Evolutionary conservation across 2,329 filamentous ascomycete genomes (phyloP), one percentile per base, ranked within the genome.

Genomic region (Ustulina deusta): DNA sequence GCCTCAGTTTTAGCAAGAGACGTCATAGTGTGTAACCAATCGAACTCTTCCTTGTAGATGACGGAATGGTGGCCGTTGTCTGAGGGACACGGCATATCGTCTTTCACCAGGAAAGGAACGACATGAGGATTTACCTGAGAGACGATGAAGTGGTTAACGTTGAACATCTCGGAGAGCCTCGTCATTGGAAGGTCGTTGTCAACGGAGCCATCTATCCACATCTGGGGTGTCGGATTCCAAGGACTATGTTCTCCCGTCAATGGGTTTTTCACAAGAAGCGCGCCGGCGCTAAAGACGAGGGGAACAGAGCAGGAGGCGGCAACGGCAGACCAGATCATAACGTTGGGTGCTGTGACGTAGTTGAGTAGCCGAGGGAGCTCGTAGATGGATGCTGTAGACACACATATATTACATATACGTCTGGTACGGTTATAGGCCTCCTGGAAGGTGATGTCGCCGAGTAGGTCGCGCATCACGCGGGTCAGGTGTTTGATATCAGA

Each of bases 61-160:
- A 75, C 71, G 32, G 74, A 66, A 42, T 73, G 66, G 55, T 78
- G 66, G 61, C 66, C 29, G 61, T 13, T 71, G 67, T 29, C 75
- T 5, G 78, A 75, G 5, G 83, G 81, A 6, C 81, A 80, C 0
- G 86, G 78, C 29, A 86, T 85, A 68, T 93, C 91, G 65, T 97
- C 92, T 72, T 90, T 92, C 17, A 88, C 84, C 17, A 97, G 82
- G 74, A 98, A 97, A 0, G 93, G 93, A 0, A 97, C 89, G 9
- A 97, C 93, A 74, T 98, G 95, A 0, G 95, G 95, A 74, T 98
- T 98, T 58, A 97, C 94, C 78, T 98, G 95, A 0, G 94, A 97
- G 20, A 97, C 95, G 72, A 98, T 97, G 77, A 97, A 97, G 78
- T 97, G 95, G 76, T 97, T 97, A 77, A 97, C 94, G 76, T 97